Percentiles rank a stretch among this genome's conserved stretches.
These are phyloP conservation scores for Gymnopilus junonius DNA, from an alignment of 768 basidiomycete genomes.

Conservation along the genomic window DNA sequence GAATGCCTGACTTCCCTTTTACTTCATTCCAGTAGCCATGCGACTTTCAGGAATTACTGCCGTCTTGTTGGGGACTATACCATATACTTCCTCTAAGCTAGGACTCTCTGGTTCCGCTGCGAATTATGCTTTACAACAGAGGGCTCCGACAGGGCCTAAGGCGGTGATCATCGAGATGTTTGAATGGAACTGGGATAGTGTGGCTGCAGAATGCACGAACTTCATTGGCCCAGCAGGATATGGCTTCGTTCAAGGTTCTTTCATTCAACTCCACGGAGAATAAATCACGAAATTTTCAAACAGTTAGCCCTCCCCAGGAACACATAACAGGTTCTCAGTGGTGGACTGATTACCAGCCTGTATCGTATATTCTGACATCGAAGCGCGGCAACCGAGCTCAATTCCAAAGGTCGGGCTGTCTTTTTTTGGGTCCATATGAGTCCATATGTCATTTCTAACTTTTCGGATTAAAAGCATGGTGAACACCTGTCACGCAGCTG, in stretches of 20 bases:
- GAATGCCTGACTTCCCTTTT: neutral
- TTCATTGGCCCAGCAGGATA: constrained; percentile 75
- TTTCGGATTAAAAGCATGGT: constrained; percentile 47
- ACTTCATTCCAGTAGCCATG: constrained; percentile 1
- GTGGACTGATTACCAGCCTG: constrained; percentile 80
- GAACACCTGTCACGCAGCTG: constrained; percentile 52
- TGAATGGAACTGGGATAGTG: constrained; percentile 64
- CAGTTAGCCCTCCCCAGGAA: constrained; percentile 59
- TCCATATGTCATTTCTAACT: neutral
- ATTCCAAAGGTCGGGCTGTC: constrained; percentile 38
- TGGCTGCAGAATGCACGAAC: constrained; percentile 65
- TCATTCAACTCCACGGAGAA: neutral
- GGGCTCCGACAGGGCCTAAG: constrained; percentile 36
- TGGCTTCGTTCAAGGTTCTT: constrained; percentile 68
- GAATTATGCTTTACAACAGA: constrained; percentile 11
- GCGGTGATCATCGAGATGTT: constrained; percentile 74
- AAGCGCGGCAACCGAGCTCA: constrained; percentile 66
- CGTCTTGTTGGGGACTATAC: constrained; percentile 2
- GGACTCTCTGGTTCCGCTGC: neutral
- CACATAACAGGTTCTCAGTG: constrained; percentile 63
- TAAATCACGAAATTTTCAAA: neutral
- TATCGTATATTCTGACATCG: constrained; percentile 66
- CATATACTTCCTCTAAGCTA: constrained; percentile 1
- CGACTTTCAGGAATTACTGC: neutral
- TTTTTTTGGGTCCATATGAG: constrained; percentile 11